Conservation (phyloP, 1,139 yeast genomes). For the Geotrichum candidum region DNA sequence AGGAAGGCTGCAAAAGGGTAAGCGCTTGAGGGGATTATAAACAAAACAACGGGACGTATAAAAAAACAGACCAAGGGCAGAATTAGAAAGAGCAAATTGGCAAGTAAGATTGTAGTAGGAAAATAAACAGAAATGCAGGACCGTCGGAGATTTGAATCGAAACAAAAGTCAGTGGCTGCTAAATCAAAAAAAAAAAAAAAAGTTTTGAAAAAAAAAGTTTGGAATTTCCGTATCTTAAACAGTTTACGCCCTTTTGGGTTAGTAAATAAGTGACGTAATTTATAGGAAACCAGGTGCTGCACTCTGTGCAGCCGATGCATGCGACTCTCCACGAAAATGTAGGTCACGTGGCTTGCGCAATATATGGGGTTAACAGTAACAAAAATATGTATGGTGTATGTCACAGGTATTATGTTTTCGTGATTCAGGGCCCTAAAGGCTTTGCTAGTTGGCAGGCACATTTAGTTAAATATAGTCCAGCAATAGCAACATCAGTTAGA, state of each 20-base stretch:
- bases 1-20: neutral
- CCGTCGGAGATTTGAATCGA: neutral
- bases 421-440: too few species aligned
- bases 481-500: neutral
- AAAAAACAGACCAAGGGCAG: neutral
- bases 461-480: too few species aligned
- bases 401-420: too few species aligned
- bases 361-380: too few species aligned
- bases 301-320: neutral
- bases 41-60: neutral
- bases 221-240: neutral
- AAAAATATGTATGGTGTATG: too few species aligned
- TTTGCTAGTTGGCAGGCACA: too few species aligned
- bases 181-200: neutral
- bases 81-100: neutral
- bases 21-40: neutral
- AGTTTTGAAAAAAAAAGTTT: neutral
- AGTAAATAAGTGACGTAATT: slow-evolving; percentile 1
- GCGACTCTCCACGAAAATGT: too few species aligned
- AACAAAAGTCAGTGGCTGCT: neutral
- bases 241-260: neutral
- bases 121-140: neutral
- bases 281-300: neutral
- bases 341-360: too few species aligned
- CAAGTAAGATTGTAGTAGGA: neutral